A percentile compares a stretch with the other conserved stretches of the same genome.
Evolutionary conservation across 108 stramenopile species (phyloP).

Genomic region (Parietichytrium sp.): DNA sequence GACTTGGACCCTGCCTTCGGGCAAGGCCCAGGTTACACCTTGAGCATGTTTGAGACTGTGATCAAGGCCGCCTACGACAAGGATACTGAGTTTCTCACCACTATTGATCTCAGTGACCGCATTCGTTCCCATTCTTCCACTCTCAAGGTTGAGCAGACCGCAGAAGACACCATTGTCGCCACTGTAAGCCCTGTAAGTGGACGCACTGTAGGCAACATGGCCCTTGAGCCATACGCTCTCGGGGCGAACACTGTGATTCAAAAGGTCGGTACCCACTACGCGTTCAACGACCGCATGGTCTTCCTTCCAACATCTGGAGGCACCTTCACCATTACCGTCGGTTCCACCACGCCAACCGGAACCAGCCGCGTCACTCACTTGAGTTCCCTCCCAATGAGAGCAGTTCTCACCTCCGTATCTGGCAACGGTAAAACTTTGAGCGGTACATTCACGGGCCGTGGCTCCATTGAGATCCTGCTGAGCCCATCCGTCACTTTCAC

Average conservation of each 20-base stretch:
- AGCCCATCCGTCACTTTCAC: too few relatives aligned
- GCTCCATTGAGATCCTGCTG: too few relatives aligned
- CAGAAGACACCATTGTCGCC: not conserved
- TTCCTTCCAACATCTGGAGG: not conserved
- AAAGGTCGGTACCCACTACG: not conserved
- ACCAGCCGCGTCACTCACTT: not conserved
- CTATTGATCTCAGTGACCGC: slow-evolving; percentile 21
- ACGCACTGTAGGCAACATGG: not conserved
- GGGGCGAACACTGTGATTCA: not conserved
- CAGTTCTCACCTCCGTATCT: too few relatives aligned
- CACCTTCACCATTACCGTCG: not conserved
- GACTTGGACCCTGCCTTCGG: not conserved
- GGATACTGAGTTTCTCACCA: slow-evolving; percentile 13
- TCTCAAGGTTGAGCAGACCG: not conserved
- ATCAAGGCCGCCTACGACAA: not conserved
- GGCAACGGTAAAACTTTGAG: too few relatives aligned
- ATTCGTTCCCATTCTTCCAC: slow-evolving; percentile 1
- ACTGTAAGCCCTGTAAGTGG: not conserved
- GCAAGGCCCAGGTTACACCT: not conserved
- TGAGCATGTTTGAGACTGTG: not conserved
- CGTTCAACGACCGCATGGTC: not conserved
- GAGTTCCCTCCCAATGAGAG: too few relatives aligned
- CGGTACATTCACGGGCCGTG: too few relatives aligned
- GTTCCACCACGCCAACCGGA: not conserved
- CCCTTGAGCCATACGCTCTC: not conserved